phyloP scores from a whole-genome alignment of 441 rosid genomes.

The Arabidopsis hybrid region DNA sequence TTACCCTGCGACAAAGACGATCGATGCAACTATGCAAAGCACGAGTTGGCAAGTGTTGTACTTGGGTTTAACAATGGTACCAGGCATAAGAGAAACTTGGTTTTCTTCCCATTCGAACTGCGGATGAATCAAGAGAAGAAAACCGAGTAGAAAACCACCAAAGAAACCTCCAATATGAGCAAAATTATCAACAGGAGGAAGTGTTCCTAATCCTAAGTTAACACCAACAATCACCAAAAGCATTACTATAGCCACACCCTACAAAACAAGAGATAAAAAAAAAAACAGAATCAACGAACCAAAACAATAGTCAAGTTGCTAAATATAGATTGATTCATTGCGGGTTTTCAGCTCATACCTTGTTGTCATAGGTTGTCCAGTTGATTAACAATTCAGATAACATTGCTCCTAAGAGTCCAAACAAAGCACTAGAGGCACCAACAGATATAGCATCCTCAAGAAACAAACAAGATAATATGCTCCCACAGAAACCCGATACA shows the following conservation, averaged over 20 bases:
- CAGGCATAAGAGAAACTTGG: slow-evolving; percentile 54
- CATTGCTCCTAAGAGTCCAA: slow-evolving; percentile 97
- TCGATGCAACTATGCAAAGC: slow-evolving; percentile 55
- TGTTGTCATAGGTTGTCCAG: slow-evolving; percentile 87
- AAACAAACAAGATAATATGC: slow-evolving; percentile 79
- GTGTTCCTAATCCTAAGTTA: slow-evolving; percentile 82
- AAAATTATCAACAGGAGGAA: slow-evolving; percentile 93
- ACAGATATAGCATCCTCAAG: slow-evolving; percentile 70
- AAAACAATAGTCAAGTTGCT: not conserved
- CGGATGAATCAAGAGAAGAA: slow-evolving; percentile 75
- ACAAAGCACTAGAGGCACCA: slow-evolving; percentile 96
- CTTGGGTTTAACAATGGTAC: slow-evolving; percentile 60
- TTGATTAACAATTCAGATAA: slow-evolving; percentile 86
- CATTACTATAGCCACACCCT: slow-evolving; percentile 84
- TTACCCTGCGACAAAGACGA: slow-evolving; percentile 68
- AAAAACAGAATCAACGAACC: slow-evolving; percentile 10
- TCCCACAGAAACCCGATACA: slow-evolving; percentile 82
- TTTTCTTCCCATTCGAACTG: slow-evolving; percentile 69
- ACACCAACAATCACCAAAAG: slow-evolving; percentile 73
- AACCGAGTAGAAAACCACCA: slow-evolving; percentile 85
- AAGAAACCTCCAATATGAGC: slow-evolving; percentile 96
- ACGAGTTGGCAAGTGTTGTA: slow-evolving; percentile 71
- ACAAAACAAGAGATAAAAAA: slow-evolving; percentile 11
- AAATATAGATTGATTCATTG: not conserved
- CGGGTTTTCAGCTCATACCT: slow-evolving; percentile 50